Conservation (phyloP, 768 basidiomycete species). For the Dictyophora rubrovolvata region DNA sequence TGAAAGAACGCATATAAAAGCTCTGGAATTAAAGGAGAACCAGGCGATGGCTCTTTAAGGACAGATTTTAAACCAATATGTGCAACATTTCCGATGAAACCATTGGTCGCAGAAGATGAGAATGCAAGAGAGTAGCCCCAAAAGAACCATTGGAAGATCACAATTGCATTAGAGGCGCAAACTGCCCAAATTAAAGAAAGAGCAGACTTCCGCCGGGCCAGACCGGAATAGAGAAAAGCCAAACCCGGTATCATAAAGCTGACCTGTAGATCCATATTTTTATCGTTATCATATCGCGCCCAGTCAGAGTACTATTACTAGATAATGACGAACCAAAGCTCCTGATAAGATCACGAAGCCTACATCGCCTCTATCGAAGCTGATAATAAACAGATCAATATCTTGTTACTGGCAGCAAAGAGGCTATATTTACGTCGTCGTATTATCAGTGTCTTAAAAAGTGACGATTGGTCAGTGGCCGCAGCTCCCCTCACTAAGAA, state of each 20-base stretch:
- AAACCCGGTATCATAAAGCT: constrained; percentile 24
- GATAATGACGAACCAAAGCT: constrained; percentile 62
- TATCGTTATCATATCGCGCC: constrained; percentile 1
- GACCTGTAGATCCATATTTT: not conserved
- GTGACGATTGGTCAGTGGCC: not conserved
- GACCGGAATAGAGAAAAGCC: constrained; percentile 61
- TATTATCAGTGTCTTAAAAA: constrained; percentile 1
- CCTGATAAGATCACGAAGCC: constrained; percentile 60
- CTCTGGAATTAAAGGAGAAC: constrained; percentile 71
- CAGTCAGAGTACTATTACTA: constrained; percentile 38
- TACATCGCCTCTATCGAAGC: constrained; percentile 60
- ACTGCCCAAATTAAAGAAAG: constrained; percentile 70
- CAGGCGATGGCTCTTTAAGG: constrained; percentile 61
- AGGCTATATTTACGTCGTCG: not conserved
- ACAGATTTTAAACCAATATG: constrained; percentile 73
- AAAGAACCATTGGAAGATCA: constrained; percentile 74
- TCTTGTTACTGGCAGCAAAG: not conserved
- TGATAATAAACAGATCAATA: not conserved
- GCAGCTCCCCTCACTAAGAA: not conserved
- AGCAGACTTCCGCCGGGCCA: constrained; percentile 60
- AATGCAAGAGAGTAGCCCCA: constrained; percentile 84
- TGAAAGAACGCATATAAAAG: constrained; percentile 81
- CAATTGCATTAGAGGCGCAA: constrained; percentile 60
- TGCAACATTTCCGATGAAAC: constrained; percentile 69
- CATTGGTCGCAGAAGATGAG: constrained; percentile 62